Percentiles rank a stretch among this genome's conserved stretches.
phyloP scores from a whole-genome alignment of 1,284 basidiomycete species.

The Mycena citricolor region DNA sequence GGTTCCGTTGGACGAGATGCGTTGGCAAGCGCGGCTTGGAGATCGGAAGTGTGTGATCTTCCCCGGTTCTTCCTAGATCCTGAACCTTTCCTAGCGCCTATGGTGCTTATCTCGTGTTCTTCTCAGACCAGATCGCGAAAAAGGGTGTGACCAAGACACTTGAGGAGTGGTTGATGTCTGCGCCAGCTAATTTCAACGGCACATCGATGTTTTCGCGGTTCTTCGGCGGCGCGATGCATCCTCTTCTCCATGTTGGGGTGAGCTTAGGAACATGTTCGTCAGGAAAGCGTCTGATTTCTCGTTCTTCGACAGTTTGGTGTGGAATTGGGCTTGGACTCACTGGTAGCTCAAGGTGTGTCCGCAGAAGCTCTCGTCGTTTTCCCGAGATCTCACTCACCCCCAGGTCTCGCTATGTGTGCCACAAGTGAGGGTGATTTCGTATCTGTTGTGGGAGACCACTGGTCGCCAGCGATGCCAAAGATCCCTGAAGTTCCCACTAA shows the following conservation, averaged over 20 bases:
- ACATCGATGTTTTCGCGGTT: slow-evolving; percentile 56
- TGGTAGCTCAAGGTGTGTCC: slow-evolving; percentile 51
- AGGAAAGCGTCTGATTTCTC: background rate
- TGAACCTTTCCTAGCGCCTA: slow-evolving; percentile 38
- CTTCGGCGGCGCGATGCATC: slow-evolving; percentile 60
- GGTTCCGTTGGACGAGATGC: too few relatives aligned
- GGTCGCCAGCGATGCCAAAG: too few relatives aligned
- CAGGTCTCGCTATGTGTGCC: too few relatives aligned
- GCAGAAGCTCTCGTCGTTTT: too few relatives aligned
- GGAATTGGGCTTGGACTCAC: slow-evolving; percentile 56
- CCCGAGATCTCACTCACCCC: too few relatives aligned
- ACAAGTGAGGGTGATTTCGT: too few relatives aligned
- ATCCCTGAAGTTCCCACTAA: slow-evolving; percentile 8
- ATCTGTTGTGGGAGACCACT: too few relatives aligned
- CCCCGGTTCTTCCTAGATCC: too few relatives aligned
- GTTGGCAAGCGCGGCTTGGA: too few relatives aligned
- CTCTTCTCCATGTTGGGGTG: slow-evolving; percentile 65
- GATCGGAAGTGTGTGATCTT: slow-evolving; percentile 48
- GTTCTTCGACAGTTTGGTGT: slow-evolving; percentile 48
- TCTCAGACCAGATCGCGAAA: slow-evolving; percentile 45
- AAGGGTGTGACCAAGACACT: slow-evolving; percentile 44
- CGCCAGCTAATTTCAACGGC: slow-evolving; percentile 45
- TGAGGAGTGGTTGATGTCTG: slow-evolving; percentile 55
- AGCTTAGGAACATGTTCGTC: slow-evolving; percentile 27
- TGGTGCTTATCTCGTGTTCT: slow-evolving; percentile 55